Conservation (phyloP, 2,329 filamentous ascomycete genomes). For the Arthrobotrys entomopaga region DNA sequence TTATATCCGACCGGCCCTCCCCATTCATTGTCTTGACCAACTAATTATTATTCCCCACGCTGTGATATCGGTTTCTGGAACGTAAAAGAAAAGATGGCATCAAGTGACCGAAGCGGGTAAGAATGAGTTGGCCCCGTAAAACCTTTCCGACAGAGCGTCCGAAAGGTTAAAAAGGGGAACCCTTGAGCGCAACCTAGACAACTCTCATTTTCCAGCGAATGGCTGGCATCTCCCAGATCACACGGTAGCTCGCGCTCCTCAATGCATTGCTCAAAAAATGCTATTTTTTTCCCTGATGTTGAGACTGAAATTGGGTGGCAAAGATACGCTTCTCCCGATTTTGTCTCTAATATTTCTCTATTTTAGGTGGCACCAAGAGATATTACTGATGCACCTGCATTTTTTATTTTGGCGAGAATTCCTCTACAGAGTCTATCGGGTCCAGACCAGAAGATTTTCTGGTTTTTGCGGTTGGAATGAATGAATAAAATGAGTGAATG, state of each 20-base stretch:
- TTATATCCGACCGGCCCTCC: not conserved
- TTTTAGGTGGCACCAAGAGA: conserved; percentile 24
- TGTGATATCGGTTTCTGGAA: conserved; percentile 44
- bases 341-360: conserved; percentile 3
- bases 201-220: conserved; percentile 27
- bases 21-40: conserved; percentile 5
- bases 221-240: conserved; percentile 24
- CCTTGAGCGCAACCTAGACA: conserved; percentile 4
- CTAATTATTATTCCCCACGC: conserved; percentile 11
- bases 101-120: conserved; percentile 16
- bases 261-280: not conserved
- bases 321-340: too few species aligned
- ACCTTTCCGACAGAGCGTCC: conserved; percentile 3
- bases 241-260: conserved; percentile 17
- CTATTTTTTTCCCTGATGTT: not conserved
- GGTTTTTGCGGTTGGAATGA: too few species aligned
- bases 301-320: too few species aligned
- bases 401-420: conserved; percentile 20
- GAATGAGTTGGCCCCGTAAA: not conserved
- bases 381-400: conserved; percentile 4
- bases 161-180: conserved; percentile 41
- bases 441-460: too few species aligned
- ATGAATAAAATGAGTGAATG: conserved; percentile 11
- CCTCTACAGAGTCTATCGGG: too few species aligned
- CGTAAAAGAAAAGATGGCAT: conserved; percentile 23